Percentiles rank a stretch among this genome's conserved stretches.
These are phyloP conservation scores for Tuber microsphaerosporum DNA, from an alignment of 495 filamentous ascomycete genomes.

Conservation along the genomic window DNA sequence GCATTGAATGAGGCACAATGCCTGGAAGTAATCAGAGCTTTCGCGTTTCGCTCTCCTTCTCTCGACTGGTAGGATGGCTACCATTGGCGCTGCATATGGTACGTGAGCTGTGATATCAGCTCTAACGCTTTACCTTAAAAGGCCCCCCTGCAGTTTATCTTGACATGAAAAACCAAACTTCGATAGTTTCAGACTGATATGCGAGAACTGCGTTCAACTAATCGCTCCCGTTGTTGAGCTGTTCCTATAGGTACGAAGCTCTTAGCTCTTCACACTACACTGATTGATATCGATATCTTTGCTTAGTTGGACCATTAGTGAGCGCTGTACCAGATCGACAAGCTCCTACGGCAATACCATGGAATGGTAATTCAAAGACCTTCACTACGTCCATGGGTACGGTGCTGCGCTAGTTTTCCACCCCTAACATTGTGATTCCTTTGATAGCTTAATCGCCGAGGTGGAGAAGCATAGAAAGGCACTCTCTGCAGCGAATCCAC, in stretches of 20 bases:
- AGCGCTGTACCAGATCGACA: background rate
- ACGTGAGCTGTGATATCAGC: background rate
- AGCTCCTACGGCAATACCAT: background rate
- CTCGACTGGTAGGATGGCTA: background rate
- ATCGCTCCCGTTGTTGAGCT: background rate
- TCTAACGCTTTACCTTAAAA: background rate
- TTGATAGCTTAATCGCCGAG: background rate
- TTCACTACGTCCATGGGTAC: background rate
- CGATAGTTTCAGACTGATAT: background rate
- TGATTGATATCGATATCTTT: background rate
- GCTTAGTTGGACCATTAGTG: background rate
- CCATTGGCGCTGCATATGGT: background rate
- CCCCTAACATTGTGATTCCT: background rate
- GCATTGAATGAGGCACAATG: background rate
- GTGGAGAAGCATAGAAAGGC: background rate
- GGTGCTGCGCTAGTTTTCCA: background rate
- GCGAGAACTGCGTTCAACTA: background rate
- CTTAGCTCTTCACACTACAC: background rate
- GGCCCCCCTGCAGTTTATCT: background rate
- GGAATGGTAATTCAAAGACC: background rate
- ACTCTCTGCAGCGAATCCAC: background rate
- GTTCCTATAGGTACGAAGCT: background rate
- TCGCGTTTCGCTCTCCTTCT: background rate
- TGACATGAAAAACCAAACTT: background rate
- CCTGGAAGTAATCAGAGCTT: background rate